Percentiles rank a stretch among this genome's conserved stretches.
Conservation (phyloP, 352 stramenopile genomes). For the Pythium dissimile region DNA sequence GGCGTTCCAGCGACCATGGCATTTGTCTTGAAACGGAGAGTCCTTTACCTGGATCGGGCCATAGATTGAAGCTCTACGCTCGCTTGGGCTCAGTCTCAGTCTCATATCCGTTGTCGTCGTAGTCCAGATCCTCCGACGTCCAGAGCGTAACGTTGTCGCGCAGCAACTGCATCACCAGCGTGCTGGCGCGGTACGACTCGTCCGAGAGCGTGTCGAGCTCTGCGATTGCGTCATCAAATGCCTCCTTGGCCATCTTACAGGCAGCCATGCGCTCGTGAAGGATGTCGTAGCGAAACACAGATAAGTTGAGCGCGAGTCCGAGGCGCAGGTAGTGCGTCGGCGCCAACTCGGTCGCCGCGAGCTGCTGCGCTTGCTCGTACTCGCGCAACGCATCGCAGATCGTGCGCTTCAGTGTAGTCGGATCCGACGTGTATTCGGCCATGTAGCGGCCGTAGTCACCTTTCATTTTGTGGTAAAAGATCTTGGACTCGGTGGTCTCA, state of each 20-base stretch:
- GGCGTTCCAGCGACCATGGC: not conserved
- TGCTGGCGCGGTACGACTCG: slow-evolving; percentile 28
- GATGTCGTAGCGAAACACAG: slow-evolving; percentile 32
- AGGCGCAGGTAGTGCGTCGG: slow-evolving; percentile 26
- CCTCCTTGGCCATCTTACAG: slow-evolving; percentile 23
- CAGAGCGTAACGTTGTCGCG: slow-evolving; percentile 34
- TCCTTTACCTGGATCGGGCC: too few relatives aligned
- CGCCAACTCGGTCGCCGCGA: slow-evolving; percentile 18
- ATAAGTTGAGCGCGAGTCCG: slow-evolving; percentile 32
- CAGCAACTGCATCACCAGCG: slow-evolving; percentile 32
- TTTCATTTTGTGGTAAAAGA: slow-evolving; percentile 98
- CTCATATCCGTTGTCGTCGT: not conserved
- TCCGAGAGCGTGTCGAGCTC: slow-evolving; percentile 27
- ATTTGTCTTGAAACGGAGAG: too few relatives aligned
- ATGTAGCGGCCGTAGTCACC: slow-evolving; percentile 20
- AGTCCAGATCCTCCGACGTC: slow-evolving; percentile 14
- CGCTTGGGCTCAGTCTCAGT: too few relatives aligned
- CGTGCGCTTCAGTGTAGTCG: not conserved
- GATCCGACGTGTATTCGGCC: slow-evolving; percentile 6
- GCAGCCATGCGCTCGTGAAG: slow-evolving; percentile 15
- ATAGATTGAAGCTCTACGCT: too few relatives aligned
- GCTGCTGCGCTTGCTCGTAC: slow-evolving; percentile 17
- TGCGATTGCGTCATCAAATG: slow-evolving; percentile 33
- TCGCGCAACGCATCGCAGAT: slow-evolving; percentile 9
- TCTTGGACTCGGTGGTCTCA: slow-evolving; percentile 88